Evolutionary conservation across 179 eudicot genomes (phyloP).

Genomic region (Spinacia oleracea): DNA sequence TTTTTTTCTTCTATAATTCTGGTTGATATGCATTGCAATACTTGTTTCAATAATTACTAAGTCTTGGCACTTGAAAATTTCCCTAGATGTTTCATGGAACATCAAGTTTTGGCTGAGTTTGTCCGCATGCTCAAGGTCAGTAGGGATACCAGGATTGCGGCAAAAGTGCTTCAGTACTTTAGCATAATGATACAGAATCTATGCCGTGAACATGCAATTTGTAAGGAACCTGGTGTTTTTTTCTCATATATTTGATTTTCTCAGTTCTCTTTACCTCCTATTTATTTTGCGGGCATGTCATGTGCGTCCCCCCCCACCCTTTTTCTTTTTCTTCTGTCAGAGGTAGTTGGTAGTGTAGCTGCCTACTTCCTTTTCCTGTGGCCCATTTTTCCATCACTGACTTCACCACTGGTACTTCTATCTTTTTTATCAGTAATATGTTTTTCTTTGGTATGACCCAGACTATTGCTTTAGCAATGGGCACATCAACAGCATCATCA

Average conservation of each 20-base stretch:
- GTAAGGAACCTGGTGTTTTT: constrained; percentile 31
- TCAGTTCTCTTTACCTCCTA: not conserved
- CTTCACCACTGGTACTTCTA: not conserved
- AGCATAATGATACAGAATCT: constrained; percentile 64
- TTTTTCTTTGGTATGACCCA: constrained; percentile 27
- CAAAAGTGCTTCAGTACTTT: constrained; percentile 54
- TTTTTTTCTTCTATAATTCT: not conserved
- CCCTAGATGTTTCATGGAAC: constrained; percentile 52
- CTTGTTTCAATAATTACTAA: not conserved
- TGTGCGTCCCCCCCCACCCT: not conserved
- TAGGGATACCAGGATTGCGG: constrained; percentile 42
- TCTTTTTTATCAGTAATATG: not conserved
- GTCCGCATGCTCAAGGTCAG: constrained; percentile 50
- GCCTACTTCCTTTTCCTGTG: not conserved
- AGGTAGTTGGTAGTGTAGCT: not conserved
- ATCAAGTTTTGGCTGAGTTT: constrained; percentile 49
- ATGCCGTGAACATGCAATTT: constrained; percentile 51
- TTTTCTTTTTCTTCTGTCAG: constrained; percentile 3
- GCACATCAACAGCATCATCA: constrained; percentile 51
- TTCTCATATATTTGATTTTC: not conserved
- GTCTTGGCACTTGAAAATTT: not conserved
- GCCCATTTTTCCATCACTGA: not conserved
- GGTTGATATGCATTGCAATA: constrained; percentile 4
- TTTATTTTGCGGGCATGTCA: not conserved
- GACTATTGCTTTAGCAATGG: constrained; percentile 61